A percentile compares a stretch with the other conserved stretches of the same genome.
Evolutionary conservation across 768 basidiomycete species (phyloP).

Genomic region (Astraeus odoratus): DNA sequence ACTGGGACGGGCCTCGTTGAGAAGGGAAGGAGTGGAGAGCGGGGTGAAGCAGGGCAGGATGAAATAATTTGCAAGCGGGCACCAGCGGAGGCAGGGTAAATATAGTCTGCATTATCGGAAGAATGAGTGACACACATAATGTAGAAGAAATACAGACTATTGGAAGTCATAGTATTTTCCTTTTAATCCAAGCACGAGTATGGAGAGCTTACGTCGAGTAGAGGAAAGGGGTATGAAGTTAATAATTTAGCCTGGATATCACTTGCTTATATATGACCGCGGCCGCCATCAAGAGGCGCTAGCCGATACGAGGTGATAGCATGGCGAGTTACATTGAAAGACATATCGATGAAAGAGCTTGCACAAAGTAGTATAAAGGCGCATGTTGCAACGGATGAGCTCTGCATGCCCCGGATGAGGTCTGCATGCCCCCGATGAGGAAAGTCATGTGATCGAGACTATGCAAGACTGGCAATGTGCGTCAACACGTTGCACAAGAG

Average conservation of each 20-base stretch:
- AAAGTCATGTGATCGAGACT: conserved; percentile 22
- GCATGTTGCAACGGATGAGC: too few species aligned
- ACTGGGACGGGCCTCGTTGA: background rate
- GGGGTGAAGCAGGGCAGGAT: background rate
- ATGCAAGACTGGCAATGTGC: conserved; percentile 19
- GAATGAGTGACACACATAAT: conserved; percentile 1
- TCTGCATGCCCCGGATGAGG: too few species aligned
- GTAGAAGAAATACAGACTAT: conserved; percentile 5
- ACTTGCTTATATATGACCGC: conserved; percentile 15
- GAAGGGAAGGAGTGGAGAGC: background rate
- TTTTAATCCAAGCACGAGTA: too few species aligned
- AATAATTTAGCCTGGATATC: too few species aligned
- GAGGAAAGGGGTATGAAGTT: background rate
- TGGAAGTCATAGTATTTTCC: conserved; percentile 2
- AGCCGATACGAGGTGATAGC: conserved; percentile 1
- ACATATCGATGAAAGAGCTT: conserved; percentile 14
- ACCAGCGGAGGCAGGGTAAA: background rate
- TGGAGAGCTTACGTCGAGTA: conserved; percentile 13
- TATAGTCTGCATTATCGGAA: background rate
- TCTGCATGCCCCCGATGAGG: too few species aligned
- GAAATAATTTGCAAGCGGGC: background rate
- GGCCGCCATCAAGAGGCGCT: background rate
- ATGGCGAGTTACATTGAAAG: conserved; percentile 12
- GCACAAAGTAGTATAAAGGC: conserved; percentile 17
- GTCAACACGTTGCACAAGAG: conserved; percentile 17